Conservation (phyloP, 2,329 filamentous ascomycete genomes). For the Pseudopithomyces chartarum region DNA sequence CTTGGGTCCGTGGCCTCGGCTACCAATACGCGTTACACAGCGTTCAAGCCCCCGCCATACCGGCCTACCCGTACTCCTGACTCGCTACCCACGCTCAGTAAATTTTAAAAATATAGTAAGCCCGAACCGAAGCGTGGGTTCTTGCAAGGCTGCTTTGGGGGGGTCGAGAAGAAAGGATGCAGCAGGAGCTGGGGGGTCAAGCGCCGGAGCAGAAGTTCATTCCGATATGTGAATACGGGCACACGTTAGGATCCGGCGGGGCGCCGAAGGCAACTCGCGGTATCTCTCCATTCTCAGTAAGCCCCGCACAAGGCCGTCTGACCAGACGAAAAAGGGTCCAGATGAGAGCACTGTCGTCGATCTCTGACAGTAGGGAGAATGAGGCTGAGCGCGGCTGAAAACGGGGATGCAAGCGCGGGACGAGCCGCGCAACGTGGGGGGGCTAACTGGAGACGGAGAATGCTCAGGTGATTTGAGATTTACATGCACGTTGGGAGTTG, state of each 20-base stretch:
- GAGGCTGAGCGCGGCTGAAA: constrained; percentile 3
- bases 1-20: no score
- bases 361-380: background rate
- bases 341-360: background rate
- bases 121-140: background rate
- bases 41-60: no score
- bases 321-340: background rate
- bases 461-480: constrained; percentile 8
- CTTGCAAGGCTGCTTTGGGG: no score
- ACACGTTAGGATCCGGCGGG: no score
- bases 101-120: background rate
- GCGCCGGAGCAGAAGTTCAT: background rate
- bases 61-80: no score
- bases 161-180: background rate
- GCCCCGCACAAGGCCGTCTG: background rate
- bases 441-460: background rate
- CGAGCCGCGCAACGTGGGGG: background rate
- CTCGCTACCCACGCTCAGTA: background rate
- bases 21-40: no score
- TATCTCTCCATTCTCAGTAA: background rate
- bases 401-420: constrained; percentile 5
- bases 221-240: background rate
- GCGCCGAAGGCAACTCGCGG: background rate
- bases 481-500: background rate
- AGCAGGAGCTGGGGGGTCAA: background rate